Evolutionary conservation across 495 filamentous ascomycete species (phyloP).

Genomic region (Talaromyces trachyspermus): DNA sequence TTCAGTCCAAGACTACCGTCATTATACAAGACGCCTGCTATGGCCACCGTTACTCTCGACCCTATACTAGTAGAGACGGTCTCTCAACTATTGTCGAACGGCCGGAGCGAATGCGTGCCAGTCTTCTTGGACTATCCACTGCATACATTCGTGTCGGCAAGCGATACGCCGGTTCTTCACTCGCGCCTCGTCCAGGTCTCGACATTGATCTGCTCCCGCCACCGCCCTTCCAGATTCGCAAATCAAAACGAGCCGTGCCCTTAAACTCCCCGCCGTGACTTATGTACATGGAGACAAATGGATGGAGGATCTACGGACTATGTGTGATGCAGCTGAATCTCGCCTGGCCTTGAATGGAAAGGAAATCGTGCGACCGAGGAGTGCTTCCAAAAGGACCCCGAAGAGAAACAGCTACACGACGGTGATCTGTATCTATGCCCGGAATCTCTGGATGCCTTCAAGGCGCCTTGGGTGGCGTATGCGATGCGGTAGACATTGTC

Average conservation of each 20-base stretch:
- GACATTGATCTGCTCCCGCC: slow-evolving; percentile 41
- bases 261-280: slow-evolving; percentile 62
- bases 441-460: slow-evolving; percentile 80
- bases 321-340: slow-evolving; percentile 72
- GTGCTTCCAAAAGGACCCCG: slow-evolving; percentile 33
- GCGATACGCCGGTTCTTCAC: slow-evolving; percentile 63
- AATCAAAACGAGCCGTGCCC: slow-evolving; percentile 56
- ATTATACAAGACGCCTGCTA: slow-evolving; percentile 91
- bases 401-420: slow-evolving; percentile 53
- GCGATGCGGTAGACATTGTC: slow-evolving; percentile 83
- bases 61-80: slow-evolving; percentile 56
- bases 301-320: slow-evolving; percentile 83
- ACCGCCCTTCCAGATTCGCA: slow-evolving; percentile 76
- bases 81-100: slow-evolving; percentile 80
- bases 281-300: slow-evolving; percentile 79
- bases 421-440: slow-evolving; percentile 85
- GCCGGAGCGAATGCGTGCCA: slow-evolving; percentile 84
- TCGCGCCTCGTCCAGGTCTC: slow-evolving; percentile 54
- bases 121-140: slow-evolving; percentile 69
- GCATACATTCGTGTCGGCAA: slow-evolving; percentile 84
- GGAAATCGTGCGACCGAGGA: slow-evolving; percentile 61
- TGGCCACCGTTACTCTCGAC: slow-evolving; percentile 80
- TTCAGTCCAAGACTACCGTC: slow-evolving; percentile 61
- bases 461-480: slow-evolving; percentile 81
- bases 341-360: slow-evolving; percentile 66